Base-by-base conservation (phyloP, 306 rosid genomes). In the Prinsepia uniflora region DNA sequence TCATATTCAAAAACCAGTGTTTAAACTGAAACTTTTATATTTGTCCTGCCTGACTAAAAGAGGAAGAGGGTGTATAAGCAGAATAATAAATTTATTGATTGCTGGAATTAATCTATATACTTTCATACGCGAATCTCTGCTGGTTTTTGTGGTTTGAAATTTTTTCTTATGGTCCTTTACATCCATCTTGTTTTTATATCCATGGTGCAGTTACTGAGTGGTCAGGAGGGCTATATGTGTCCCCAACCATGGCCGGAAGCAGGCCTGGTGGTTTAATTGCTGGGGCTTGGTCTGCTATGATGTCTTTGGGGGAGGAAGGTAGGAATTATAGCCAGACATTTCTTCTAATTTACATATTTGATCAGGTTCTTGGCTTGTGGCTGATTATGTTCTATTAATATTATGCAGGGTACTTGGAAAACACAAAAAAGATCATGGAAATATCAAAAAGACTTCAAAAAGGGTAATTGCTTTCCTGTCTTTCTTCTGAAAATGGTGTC, bases 221-320 rank as follows among this genome's bases (percentile, higher is more conserved):
- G 98, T 85, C 96, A 30, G 98, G 98, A 73, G 98, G 98, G 80
- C 79, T 94, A 43, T 94, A 90, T 63, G 96, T 94, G 46, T 94
- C 98, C 76, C 98, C 96, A 73, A 88, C 96, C 77, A 88, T 90
- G 34, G 98, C 97, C 71, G 98, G 98, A 75, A 94, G 98, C 86
- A 84, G 98, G 76, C 94, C 98, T 54, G 98, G 98, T 73, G 62
- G 96, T 72, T 88, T 89, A 60, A 90, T 94, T 66, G 96, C 97
- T 18, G 98, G 98, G 61, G 98, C 98, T 55, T 94, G 98, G 98
- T 97, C 97, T 58, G 92, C 98, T 70, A 87, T 90, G 97, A 81
- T 94, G 72, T 87, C 98, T 79, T 79, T 88, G 47, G 98, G 98
- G 71, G 85, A 83, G 82, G 92, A 87, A 84, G 98, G 98, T 89